phyloP scores from a whole-genome alignment of 345 rosid species.

The Salix koriyanagi region DNA sequence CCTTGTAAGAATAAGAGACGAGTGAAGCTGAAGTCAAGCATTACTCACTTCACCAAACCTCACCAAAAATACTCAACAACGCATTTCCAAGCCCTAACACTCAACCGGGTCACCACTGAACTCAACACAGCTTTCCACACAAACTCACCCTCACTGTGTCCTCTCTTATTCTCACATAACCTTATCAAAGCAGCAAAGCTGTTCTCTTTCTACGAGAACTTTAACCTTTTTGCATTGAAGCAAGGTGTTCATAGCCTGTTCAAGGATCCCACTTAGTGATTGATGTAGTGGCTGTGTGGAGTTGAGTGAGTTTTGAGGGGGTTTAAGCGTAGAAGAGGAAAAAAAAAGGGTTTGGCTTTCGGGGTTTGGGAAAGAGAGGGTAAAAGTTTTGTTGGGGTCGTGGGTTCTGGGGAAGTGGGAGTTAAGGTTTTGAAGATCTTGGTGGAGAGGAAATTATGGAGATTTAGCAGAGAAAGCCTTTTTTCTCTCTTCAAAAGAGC shows the following conservation, averaged over 20 bases:
- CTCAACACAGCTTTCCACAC: slow-evolving; percentile 38
- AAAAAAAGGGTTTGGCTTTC: slow-evolving; percentile 15
- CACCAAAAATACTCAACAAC: slow-evolving; percentile 73
- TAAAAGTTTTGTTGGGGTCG: slow-evolving; percentile 10
- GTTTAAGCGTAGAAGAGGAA: slow-evolving; percentile 30
- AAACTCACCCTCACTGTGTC: slow-evolving; percentile 47
- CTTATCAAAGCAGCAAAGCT: slow-evolving; percentile 51
- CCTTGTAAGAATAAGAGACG: too few species aligned
- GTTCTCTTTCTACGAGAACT: slow-evolving; percentile 56
- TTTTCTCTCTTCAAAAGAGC: slow-evolving; percentile 20
- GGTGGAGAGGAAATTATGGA: slow-evolving; percentile 34
- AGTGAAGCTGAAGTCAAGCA: slow-evolving; percentile 36
- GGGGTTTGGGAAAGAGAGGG: slow-evolving; percentile 34
- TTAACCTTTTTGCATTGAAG: slow-evolving; percentile 57
- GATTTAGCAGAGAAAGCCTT: slow-evolving; percentile 55
- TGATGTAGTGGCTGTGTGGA: slow-evolving; percentile 6
- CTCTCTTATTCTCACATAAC: slow-evolving; percentile 74
- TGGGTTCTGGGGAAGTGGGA: slow-evolving; percentile 19
- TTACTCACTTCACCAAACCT: slow-evolving; percentile 67
- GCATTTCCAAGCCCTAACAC: slow-evolving; percentile 71
- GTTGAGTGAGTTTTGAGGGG: slow-evolving; percentile 35
- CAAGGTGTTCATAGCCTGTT: slow-evolving; percentile 50
- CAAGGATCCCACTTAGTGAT: slow-evolving; percentile 43
- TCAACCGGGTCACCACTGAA: slow-evolving; percentile 33
- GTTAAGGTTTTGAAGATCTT: slow-evolving; percentile 23